phyloP scores from a whole-genome alignment of 2,329 filamentous ascomycete genomes.

The Blastomyces parvus region DNA sequence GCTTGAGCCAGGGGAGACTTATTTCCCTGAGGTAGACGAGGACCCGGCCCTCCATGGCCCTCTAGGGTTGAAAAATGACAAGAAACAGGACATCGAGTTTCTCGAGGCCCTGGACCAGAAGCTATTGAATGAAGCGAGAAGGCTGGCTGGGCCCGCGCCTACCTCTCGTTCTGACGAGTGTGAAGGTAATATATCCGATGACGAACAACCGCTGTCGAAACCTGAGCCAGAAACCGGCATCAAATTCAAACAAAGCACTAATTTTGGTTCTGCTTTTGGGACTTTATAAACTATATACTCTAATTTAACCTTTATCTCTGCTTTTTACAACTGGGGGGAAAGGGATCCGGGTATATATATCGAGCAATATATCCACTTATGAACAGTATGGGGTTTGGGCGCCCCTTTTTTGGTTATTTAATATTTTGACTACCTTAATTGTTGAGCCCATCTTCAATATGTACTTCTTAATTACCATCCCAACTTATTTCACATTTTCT shows the following conservation, averaged over 20 bases:
- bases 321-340: neutral
- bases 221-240: slow-evolving; percentile 34
- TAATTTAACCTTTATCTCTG: neutral
- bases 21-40: slow-evolving; percentile 34
- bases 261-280: slow-evolving; percentile 42
- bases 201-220: slow-evolving; percentile 21
- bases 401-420: neutral
- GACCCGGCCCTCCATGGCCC: slow-evolving; percentile 38
- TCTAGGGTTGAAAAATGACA: slow-evolving; percentile 34
- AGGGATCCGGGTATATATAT: neutral
- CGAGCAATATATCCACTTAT: neutral
- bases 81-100: slow-evolving; percentile 33
- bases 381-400: neutral
- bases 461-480: neutral
- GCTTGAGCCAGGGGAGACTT: slow-evolving; percentile 25
- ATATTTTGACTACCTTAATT: neutral
- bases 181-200: slow-evolving; percentile 19
- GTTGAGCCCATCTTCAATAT: neutral
- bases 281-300: neutral
- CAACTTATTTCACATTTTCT: neutral
- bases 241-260: slow-evolving; percentile 37
- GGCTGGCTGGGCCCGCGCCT: slow-evolving; percentile 21
- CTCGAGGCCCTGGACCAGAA: slow-evolving; percentile 36
- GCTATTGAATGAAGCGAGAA: slow-evolving; percentile 34
- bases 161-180: slow-evolving; percentile 13